A percentile compares a stretch with the other conserved stretches of the same genome.
Evolutionary conservation across 805 yeast genomes (phyloP).

Genomic region (Saturnispora gosingensis): DNA sequence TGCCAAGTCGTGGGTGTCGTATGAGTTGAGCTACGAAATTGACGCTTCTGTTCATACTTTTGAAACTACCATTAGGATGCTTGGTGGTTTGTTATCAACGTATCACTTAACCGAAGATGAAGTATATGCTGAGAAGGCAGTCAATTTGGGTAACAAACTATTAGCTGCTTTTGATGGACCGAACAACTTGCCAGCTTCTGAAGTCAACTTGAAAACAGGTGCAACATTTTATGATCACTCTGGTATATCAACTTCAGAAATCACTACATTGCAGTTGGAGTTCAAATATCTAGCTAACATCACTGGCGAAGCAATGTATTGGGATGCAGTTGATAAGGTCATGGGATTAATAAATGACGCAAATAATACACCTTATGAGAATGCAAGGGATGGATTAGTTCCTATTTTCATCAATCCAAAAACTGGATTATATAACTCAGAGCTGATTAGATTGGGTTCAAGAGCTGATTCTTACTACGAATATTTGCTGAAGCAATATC

Average conservation of each 20-base stretch:
- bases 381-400: slow-evolving; percentile 55
- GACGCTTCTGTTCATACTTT: slow-evolving; percentile 74
- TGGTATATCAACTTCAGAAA: slow-evolving; percentile 90
- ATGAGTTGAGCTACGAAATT: slow-evolving; percentile 60
- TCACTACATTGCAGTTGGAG: slow-evolving; percentile 77
- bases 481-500: slow-evolving; percentile 73
- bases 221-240: slow-evolving; percentile 49
- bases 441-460: slow-evolving; percentile 70
- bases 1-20: slow-evolving; percentile 67
- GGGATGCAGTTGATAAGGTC: slow-evolving; percentile 71
- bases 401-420: slow-evolving; percentile 76
- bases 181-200: slow-evolving; percentile 70
- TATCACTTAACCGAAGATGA: slow-evolving; percentile 62
- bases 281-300: slow-evolving; percentile 71
- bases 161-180: slow-evolving; percentile 52
- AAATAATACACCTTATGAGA: slow-evolving; percentile 36
- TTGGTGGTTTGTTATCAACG: slow-evolving; percentile 87
- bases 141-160: slow-evolving; percentile 65
- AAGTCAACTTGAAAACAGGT: slow-evolving; percentile 60
- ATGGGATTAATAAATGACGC: slow-evolving; percentile 57
- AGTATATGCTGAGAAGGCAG: slow-evolving; percentile 67
- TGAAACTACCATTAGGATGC: slow-evolving; percentile 91
- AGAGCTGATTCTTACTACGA: slow-evolving; percentile 93
- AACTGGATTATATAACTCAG: slow-evolving; percentile 58
- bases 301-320: slow-evolving; percentile 70